phyloP scores from a whole-genome alignment of 2,329 filamentous ascomycete species.

The Cladophialophora carrionii region DNA sequence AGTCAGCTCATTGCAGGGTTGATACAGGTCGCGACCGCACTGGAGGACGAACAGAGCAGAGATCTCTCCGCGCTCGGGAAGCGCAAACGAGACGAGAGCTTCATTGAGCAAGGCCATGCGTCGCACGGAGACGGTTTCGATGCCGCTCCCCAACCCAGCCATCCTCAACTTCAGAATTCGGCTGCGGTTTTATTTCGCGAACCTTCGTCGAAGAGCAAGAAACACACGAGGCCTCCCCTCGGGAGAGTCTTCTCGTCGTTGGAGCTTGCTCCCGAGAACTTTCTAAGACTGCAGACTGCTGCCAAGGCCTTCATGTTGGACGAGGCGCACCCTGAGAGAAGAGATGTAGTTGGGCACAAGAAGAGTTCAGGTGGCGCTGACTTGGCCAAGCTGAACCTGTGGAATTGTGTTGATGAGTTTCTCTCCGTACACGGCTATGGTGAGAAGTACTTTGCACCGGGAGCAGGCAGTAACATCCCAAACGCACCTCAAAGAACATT shows the following conservation, averaged over 20 bases:
- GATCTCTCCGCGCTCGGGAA: constrained; percentile 43
- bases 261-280: constrained; percentile 60
- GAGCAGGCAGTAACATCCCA: constrained; percentile 34
- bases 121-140: constrained; percentile 41
- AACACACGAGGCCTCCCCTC: constrained; percentile 62
- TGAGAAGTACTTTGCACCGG: constrained; percentile 54
- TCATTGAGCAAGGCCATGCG: constrained; percentile 42
- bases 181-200: constrained; percentile 58
- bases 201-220: constrained; percentile 54
- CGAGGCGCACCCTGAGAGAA: constrained; percentile 57
- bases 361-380: constrained; percentile 59
- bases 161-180: constrained; percentile 54
- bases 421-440: constrained; percentile 56
- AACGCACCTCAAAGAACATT: constrained; percentile 52
- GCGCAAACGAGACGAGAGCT: constrained; percentile 47
- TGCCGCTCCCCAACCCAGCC: constrained; percentile 17
- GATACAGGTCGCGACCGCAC: constrained; percentile 52
- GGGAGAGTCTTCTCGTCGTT: constrained; percentile 61
- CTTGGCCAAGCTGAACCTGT: constrained; percentile 60
- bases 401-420: constrained; percentile 61
- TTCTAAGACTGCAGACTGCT: constrained; percentile 58
- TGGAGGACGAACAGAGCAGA: constrained; percentile 43
- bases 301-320: constrained; percentile 63
- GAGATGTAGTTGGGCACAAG: constrained; percentile 59
- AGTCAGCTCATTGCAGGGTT: constrained; percentile 50